Conservation (phyloP, 208 protist genomes). For the Crithidia bombi region DNA sequence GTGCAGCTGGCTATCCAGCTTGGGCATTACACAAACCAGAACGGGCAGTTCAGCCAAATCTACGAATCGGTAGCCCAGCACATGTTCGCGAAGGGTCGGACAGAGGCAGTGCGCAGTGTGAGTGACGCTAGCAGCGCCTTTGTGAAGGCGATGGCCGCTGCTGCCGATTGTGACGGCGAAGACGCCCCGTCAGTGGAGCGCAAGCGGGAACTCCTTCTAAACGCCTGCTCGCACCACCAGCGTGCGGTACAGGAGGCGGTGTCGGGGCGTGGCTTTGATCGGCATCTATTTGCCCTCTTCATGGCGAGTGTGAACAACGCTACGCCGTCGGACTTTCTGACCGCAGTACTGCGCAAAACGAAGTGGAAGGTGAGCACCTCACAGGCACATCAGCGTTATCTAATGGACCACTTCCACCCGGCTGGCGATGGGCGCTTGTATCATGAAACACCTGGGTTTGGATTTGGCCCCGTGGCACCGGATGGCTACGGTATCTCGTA, state of each 20-base stretch:
- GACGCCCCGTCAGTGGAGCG: conserved; percentile 26
- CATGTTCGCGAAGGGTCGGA: conserved; percentile 72
- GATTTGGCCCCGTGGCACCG: conserved; percentile 87
- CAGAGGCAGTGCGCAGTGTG: conserved; percentile 82
- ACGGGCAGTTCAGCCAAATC: conserved; percentile 56
- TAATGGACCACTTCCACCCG: conserved; percentile 49
- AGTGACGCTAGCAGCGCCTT: conserved; percentile 51
- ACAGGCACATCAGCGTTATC: conserved; percentile 74
- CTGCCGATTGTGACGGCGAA: conserved; percentile 17
- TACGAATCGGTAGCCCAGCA: conserved; percentile 74
- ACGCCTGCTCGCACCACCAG: conserved; percentile 67
- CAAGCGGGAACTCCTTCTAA: conserved; percentile 44
- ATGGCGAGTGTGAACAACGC: conserved; percentile 59
- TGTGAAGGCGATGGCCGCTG: conserved; percentile 52
- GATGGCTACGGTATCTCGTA: conserved; percentile 93
- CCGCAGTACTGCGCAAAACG: conserved; percentile 49
- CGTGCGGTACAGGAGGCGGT: conserved; percentile 60
- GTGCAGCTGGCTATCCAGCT: conserved; percentile 88
- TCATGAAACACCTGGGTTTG: conserved; percentile 66
- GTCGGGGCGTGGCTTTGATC: conserved; percentile 78
- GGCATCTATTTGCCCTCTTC: conserved; percentile 90
- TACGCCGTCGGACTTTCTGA: conserved; percentile 73
- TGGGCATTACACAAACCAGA: conserved; percentile 77
- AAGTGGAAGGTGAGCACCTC: conserved; percentile 87
- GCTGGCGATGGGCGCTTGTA: conserved; percentile 34